A percentile compares a stretch with the other conserved stretches of the same genome.
These are phyloP conservation scores for Incumbomyces delicatus DNA, from an alignment of 2,329 filamentous ascomycete genomes.

Conservation along the genomic window DNA sequence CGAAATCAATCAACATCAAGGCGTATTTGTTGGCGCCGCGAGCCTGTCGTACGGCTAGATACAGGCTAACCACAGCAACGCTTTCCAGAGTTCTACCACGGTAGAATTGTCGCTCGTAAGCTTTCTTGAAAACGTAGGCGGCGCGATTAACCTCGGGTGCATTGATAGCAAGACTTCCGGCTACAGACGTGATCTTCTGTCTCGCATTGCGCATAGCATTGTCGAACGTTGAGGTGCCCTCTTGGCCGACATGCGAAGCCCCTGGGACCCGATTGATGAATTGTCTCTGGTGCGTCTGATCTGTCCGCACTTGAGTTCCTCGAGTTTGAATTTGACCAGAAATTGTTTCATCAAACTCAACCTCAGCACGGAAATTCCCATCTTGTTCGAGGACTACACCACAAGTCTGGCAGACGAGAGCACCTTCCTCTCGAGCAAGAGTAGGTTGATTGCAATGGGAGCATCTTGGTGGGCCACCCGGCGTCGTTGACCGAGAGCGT, in stretches of 20 bases:
- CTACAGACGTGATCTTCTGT: slow-evolving; percentile 51
- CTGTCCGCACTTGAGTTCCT: slow-evolving; percentile 76
- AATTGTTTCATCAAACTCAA: slow-evolving; percentile 80
- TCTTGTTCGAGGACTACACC: slow-evolving; percentile 69
- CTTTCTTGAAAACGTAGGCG: slow-evolving; percentile 66
- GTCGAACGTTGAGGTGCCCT: slow-evolving; percentile 27
- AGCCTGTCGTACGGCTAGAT: slow-evolving; percentile 63
- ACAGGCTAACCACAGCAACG: slow-evolving; percentile 84
- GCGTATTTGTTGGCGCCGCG: slow-evolving; percentile 15
- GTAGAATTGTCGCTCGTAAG: slow-evolving; percentile 65
- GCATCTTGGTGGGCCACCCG: slow-evolving; percentile 2
- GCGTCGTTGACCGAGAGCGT: slow-evolving; percentile 1
- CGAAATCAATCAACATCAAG: slow-evolving; percentile 90
- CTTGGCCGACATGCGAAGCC: slow-evolving; percentile 26
- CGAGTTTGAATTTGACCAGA: slow-evolving; percentile 82
- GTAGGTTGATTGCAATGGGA: background rate
- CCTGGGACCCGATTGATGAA: slow-evolving; percentile 40
- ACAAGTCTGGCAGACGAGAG: slow-evolving; percentile 61
- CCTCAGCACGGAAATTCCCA: slow-evolving; percentile 84
- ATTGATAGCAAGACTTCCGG: slow-evolving; percentile 50
- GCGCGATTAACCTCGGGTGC: slow-evolving; percentile 45
- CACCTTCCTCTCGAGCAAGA: slow-evolving; percentile 1
- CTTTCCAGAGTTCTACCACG: slow-evolving; percentile 77
- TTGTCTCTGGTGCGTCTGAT: slow-evolving; percentile 64
- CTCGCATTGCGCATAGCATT: slow-evolving; percentile 21